Evolutionary conservation across 2,329 filamentous ascomycete genomes (phyloP), one percentile per base, ranked within the genome.

Genomic region (Trichophyton simii): DNA sequence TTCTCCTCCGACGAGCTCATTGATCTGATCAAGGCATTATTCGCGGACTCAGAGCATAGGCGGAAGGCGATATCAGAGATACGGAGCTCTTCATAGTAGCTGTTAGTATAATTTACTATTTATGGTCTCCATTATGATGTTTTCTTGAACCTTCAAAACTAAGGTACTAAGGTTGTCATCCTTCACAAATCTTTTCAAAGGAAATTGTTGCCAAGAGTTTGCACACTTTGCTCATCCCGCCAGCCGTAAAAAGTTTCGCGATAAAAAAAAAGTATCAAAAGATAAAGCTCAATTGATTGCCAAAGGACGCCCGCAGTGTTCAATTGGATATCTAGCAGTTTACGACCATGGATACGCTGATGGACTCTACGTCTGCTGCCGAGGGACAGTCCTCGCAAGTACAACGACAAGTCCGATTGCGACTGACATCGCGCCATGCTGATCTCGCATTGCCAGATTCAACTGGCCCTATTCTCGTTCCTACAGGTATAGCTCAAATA

Each of bases 1-100:
- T 86, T 86, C 72, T 78, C 78, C 25, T 75, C 75, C 2, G 82
- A 84, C 38, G 84, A 87, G 68, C 79, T 87, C 7, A 75, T 84
- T 13, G 84, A 86, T 67, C 67, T 87, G 69, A 82, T 87, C 58
- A 78, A 83, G 70, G 84, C 83, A 18, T 71, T 87, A 41, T 87
- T 87, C 70, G 83, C 83, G 18, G 84, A 86, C 65, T 83, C 80
- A 65, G 79, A 82, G 41, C 75, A 84, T 68, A 73, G 83, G 61
- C 76, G 82, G 64, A 78, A 76, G 67, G 81, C 83, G 2, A 83
- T 86, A 66, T 74, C 74, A 44, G 82, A 84, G 63, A 84, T 86
- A 61, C 73, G 75, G 65, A 74, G 73, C 58, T 67, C 68, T 6
- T 67, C 70, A 13, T 59, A 44, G 13, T 57, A 22, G 15, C 54